Evolutionary conservation across 2,329 filamentous ascomycete genomes (phyloP).

Genomic region (Amphichorda felina): DNA sequence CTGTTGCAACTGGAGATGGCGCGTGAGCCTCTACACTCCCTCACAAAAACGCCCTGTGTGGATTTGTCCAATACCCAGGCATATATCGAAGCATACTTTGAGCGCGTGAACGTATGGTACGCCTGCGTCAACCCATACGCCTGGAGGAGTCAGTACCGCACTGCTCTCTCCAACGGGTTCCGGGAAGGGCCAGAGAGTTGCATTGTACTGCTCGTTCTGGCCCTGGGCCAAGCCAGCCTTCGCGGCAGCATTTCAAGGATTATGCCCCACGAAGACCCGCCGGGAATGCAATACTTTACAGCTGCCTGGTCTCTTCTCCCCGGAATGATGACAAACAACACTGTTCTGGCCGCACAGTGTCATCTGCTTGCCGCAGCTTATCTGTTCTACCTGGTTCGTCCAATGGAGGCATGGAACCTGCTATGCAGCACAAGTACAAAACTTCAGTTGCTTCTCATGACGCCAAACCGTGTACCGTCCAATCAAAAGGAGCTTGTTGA

Average conservation of each 20-base stretch:
- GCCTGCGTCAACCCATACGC: conserved; percentile 75
- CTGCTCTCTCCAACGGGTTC: conserved; percentile 63
- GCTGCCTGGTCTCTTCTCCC: conserved; percentile 70
- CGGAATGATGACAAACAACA: conserved; percentile 69
- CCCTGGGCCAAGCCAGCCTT: conserved; percentile 65
- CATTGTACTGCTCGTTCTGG: conserved; percentile 66
- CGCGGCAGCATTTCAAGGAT: conserved; percentile 66
- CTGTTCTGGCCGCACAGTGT: conserved; percentile 67
- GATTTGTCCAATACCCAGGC: conserved; percentile 63
- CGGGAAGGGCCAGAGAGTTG: conserved; percentile 72
- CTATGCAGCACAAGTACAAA: conserved; percentile 73
- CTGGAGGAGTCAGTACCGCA: conserved; percentile 66
- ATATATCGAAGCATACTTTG: conserved; percentile 72
- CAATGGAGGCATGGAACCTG: conserved; percentile 73
- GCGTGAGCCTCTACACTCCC: conserved; percentile 58
- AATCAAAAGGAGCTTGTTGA: conserved; percentile 63
- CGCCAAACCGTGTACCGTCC: conserved; percentile 56
- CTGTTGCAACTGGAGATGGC: conserved; percentile 72
- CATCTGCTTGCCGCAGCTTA: conserved; percentile 74
- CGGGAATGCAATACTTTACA: conserved; percentile 68
- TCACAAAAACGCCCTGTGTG: conserved; percentile 52
- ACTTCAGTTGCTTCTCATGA: conserved; percentile 65
- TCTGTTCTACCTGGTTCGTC: conserved; percentile 70
- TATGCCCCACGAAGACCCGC: conserved; percentile 56
- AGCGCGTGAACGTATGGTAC: conserved; percentile 75